phyloP scores from a whole-genome alignment of 257 asterid species.

The Oldenlandia corymbosa region DNA sequence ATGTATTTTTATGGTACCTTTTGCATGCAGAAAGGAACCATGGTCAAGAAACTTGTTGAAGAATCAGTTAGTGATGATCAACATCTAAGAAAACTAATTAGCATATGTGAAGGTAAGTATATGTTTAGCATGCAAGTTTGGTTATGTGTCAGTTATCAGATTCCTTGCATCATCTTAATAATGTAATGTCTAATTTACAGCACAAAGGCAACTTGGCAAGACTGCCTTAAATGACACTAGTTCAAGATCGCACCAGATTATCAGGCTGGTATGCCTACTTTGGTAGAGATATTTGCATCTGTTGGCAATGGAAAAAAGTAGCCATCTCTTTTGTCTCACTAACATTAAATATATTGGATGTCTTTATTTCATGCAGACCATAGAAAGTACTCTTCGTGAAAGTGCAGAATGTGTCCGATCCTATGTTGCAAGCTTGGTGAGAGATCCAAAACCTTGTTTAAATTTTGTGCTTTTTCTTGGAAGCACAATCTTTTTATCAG shows the following conservation, averaged over 20 bases:
- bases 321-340: constrained; percentile 4
- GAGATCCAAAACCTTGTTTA: constrained; percentile 3
- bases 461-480: background rate
- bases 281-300: background rate
- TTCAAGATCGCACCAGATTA: constrained; percentile 93
- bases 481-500: background rate
- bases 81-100: constrained; percentile 65
- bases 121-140: constrained; percentile 9
- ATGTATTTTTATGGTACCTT: constrained; percentile 8
- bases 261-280: constrained; percentile 61
- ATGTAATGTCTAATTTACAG: constrained; percentile 36
- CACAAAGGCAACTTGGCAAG: constrained; percentile 96
- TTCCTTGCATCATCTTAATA: background rate
- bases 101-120: constrained; percentile 70
- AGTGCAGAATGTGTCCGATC: constrained; percentile 87
- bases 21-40: constrained; percentile 75
- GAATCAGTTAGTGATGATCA: constrained; percentile 74
- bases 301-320: background rate
- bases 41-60: constrained; percentile 85
- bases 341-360: constrained; percentile 21
- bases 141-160: constrained; percentile 1
- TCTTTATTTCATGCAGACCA: constrained; percentile 51
- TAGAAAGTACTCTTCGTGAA: constrained; percentile 87
- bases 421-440: constrained; percentile 91
- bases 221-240: constrained; percentile 89